A percentile compares a stretch with the other conserved stretches of the same genome.
These are phyloP conservation scores for Orbilia javanica DNA, from an alignment of 2,329 filamentous ascomycete species.

Conservation along the genomic window DNA sequence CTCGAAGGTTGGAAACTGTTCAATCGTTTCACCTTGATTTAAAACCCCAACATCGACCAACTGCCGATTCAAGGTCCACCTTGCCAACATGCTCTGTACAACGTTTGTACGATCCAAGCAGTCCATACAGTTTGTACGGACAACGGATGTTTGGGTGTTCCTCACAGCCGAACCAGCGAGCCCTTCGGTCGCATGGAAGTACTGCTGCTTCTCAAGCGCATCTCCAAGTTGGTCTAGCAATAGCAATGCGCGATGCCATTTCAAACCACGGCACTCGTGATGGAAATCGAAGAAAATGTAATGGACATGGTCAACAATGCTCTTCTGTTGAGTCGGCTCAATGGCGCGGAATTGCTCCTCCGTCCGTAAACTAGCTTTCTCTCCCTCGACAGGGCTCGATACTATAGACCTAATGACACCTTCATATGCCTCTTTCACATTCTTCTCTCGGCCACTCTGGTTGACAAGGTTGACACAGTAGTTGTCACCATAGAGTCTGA, in stretches of 20 bases:
- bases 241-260: constrained; percentile 90
- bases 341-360: constrained; percentile 85
- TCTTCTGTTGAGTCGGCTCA: constrained; percentile 72
- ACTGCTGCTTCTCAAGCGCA: constrained; percentile 81
- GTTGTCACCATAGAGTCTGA: constrained; percentile 92
- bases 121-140: constrained; percentile 99
- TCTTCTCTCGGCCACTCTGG: constrained; percentile 89
- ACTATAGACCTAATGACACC: constrained; percentile 83
- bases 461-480: constrained; percentile 98
- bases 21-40: constrained; percentile 77
- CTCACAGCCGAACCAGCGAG: constrained; percentile 79
- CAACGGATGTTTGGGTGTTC: constrained; percentile 85
- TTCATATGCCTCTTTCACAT: constrained; percentile 93
- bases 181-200: constrained; percentile 92
- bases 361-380: constrained; percentile 75
- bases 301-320: constrained; percentile 85
- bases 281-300: constrained; percentile 99
- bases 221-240: constrained; percentile 85
- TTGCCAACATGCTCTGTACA: constrained; percentile 95
- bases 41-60: constrained; percentile 86
- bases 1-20: constrained; percentile 82
- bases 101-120: constrained; percentile 98
- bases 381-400: constrained; percentile 75
- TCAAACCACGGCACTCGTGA: constrained; percentile 93
- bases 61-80: constrained; percentile 88